These are phyloP conservation scores for Fusarium multiceps DNA, from an alignment of 2,329 filamentous ascomycete species.

Conservation along the genomic window DNA sequence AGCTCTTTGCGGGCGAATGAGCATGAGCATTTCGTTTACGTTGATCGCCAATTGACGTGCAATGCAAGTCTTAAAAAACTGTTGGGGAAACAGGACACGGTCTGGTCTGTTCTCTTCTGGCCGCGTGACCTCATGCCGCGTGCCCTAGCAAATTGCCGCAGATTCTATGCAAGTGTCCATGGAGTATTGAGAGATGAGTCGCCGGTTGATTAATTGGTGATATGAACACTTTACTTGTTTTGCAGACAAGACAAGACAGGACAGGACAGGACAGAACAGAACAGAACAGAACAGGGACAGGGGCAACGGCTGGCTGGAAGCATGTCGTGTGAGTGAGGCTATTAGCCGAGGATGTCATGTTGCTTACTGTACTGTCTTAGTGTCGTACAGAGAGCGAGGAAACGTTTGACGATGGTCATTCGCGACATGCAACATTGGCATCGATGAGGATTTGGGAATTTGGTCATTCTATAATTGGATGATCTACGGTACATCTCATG, in stretches of 20 bases:
- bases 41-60: slow-evolving; percentile 34
- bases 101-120: slow-evolving; percentile 29
- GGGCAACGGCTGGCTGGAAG: slow-evolving; percentile 8
- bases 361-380: neutral
- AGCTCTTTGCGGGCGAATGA: slow-evolving; percentile 31
- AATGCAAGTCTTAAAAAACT: slow-evolving; percentile 34
- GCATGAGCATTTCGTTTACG: slow-evolving; percentile 22
- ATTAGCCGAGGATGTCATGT: slow-evolving; percentile 26
- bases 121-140: slow-evolving; percentile 39
- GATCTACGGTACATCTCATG: slow-evolving; percentile 36
- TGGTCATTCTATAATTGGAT: slow-evolving; percentile 7
- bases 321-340: slow-evolving; percentile 11
- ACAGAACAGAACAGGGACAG: neutral
- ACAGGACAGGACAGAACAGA: neutral
- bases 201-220: slow-evolving; percentile 4
- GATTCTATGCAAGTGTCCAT: neutral
- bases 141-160: slow-evolving; percentile 18
- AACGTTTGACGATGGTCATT: slow-evolving; percentile 24
- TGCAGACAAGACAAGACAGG: neutral
- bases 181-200: neutral
- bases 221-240: neutral
- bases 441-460: slow-evolving; percentile 9
- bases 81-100: slow-evolving; percentile 37
- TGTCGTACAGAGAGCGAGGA: neutral
- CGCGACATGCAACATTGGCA: slow-evolving; percentile 12